Evolutionary conservation across 2,329 filamentous ascomycete species (phyloP).

Genomic region (Ophiostoma australiae): DNA sequence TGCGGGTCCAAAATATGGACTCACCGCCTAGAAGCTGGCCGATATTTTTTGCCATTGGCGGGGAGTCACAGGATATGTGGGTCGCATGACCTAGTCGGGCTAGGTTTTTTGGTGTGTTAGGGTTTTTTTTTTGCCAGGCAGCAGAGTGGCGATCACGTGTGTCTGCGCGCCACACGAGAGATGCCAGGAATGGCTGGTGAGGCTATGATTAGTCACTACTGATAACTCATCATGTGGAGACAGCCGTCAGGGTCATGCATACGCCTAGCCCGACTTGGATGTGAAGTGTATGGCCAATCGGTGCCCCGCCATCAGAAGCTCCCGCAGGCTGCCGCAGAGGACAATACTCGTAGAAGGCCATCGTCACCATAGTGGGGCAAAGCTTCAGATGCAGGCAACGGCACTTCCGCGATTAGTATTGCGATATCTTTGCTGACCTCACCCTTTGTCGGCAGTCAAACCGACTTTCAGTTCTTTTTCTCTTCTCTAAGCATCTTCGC

Average conservation of each 20-base stretch:
- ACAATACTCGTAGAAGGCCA: neutral
- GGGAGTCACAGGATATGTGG: neutral
- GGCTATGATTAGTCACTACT: neutral
- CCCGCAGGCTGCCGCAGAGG: slow-evolving; percentile 5
- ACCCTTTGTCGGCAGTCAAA: neutral
- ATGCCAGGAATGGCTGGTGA: slow-evolving; percentile 2
- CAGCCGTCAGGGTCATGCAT: neutral
- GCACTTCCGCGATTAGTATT: neutral
- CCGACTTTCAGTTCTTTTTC: too few relatives aligned
- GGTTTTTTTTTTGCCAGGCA: slow-evolving; percentile 8
- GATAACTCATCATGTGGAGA: neutral
- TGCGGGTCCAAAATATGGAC: slow-evolving; percentile 13
- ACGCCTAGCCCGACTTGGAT: too few relatives aligned
- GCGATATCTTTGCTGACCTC: neutral
- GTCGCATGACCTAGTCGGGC: neutral
- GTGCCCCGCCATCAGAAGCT: slow-evolving; percentile 6
- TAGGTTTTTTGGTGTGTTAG: slow-evolving; percentile 15
- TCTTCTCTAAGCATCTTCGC: neutral
- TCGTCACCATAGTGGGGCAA: slow-evolving; percentile 15
- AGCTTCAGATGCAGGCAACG: neutral
- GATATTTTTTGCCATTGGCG: slow-evolving; percentile 12
- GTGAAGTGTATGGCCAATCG: too few relatives aligned
- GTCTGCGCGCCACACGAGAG: neutral
- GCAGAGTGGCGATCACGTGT: neutral
- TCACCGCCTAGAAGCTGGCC: slow-evolving; percentile 12